These are phyloP conservation scores for Cyberlindnera suaveolens DNA, from an alignment of 805 yeast genomes.

Conservation along the genomic window DNA sequence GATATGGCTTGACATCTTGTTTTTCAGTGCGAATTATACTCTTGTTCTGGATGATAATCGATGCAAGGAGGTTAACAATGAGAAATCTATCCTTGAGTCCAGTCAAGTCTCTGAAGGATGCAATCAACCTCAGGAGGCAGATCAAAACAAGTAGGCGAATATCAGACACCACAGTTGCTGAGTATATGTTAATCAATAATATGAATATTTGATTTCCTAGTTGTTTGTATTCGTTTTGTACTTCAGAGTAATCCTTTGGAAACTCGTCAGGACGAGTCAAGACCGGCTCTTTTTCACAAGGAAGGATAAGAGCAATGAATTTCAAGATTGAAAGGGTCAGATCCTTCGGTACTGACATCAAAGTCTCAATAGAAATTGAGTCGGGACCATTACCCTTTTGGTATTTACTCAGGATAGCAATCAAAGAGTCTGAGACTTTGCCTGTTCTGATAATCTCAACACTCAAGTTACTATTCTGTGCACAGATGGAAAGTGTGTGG, in stretches of 20 bases:
- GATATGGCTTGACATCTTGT: slow-evolving; percentile 23
- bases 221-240: slow-evolving; percentile 19
- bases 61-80: slow-evolving; percentile 47
- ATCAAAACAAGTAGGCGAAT: slow-evolving; percentile 53
- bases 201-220: slow-evolving; percentile 46
- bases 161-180: slow-evolving; percentile 64
- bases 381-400: slow-evolving; percentile 28
- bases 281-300: slow-evolving; percentile 31
- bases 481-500: slow-evolving; percentile 40
- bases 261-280: slow-evolving; percentile 18
- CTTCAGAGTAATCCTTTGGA: slow-evolving; percentile 19
- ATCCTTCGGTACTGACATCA: slow-evolving; percentile 72
- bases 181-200: slow-evolving; percentile 54
- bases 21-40: slow-evolving; percentile 21
- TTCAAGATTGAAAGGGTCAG: slow-evolving; percentile 47
- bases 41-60: slow-evolving; percentile 53
- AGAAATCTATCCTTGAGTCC: slow-evolving; percentile 28
- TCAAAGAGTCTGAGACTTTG: slow-evolving; percentile 41
- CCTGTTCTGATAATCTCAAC: slow-evolving; percentile 40
- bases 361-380: slow-evolving; percentile 52
- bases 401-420: slow-evolving; percentile 44
- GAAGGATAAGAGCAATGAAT: slow-evolving; percentile 53
- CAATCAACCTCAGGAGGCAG: slow-evolving; percentile 45
- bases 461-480: slow-evolving; percentile 34
- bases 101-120: slow-evolving; percentile 31